These are phyloP conservation scores for Reutealis trisperma DNA, from an alignment of 345 rosid species.

Conservation along the genomic window DNA sequence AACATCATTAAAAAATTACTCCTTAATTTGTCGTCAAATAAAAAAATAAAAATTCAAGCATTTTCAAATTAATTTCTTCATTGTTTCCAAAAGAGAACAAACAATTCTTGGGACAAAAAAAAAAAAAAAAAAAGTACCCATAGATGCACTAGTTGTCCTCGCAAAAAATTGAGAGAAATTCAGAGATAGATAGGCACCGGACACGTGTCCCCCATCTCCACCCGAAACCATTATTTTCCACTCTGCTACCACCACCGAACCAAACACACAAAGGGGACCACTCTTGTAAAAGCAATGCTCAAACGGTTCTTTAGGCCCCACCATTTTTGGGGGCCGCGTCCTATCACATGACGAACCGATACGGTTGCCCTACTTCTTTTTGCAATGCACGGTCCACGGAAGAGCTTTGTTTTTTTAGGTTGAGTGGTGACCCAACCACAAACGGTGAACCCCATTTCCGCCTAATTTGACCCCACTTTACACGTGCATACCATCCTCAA, in stretches of 20 bases:
- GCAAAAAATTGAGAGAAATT: too few species aligned
- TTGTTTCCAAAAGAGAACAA: too few species aligned
- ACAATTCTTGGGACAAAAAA: too few species aligned
- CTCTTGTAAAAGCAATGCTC: constrained; percentile 50
- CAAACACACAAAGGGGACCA: constrained; percentile 42
- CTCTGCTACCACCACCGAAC: constrained; percentile 50
- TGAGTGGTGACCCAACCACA: constrained; percentile 54
- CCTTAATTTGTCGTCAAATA: too few species aligned
- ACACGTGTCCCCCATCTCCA: constrained; percentile 34
- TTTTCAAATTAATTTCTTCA: too few species aligned
- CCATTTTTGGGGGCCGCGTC: constrained; percentile 37
- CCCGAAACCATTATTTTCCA: constrained; percentile 19
- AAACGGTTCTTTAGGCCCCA: constrained; percentile 23
- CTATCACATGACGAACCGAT: constrained; percentile 34
- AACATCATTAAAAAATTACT: too few species aligned
- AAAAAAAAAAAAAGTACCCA: too few species aligned
- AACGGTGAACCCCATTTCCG: constrained; percentile 37
- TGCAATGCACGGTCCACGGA: constrained; percentile 37
- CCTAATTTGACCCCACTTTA: constrained; percentile 49
- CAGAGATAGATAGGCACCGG: neutral
- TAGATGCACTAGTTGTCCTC: too few species aligned
- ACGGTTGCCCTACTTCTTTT: constrained; percentile 24
- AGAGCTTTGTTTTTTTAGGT: constrained; percentile 14
- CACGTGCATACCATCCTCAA: constrained; percentile 63
- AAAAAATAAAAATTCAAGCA: too few species aligned